Evolutionary conservation across 108 stramenopile genomes (phyloP).

Genomic region (Cyclotella choctawhatcheeana): DNA sequence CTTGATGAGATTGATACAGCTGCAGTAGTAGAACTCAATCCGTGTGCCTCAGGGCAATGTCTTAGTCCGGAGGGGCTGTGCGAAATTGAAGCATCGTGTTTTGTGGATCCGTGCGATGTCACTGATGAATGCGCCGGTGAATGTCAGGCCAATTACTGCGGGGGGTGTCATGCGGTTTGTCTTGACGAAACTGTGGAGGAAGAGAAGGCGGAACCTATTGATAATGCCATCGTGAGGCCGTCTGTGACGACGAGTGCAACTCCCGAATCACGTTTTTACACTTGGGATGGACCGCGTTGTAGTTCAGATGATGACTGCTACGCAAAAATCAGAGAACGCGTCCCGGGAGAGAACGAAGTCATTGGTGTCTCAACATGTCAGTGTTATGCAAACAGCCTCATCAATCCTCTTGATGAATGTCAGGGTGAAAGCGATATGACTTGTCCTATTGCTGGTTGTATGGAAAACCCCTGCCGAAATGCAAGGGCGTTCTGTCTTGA

Average conservation of each 20-base stretch:
- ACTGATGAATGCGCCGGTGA: not conserved
- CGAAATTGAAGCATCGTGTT: not conserved
- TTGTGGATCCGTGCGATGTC: constrained; percentile 1
- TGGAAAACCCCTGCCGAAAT: constrained; percentile 5
- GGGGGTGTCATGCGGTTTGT: not conserved
- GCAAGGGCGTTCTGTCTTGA: constrained; percentile 2
- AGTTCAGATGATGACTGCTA: constrained; percentile 15
- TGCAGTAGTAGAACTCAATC: not conserved
- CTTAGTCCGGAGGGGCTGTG: not conserved
- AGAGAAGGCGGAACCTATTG: no score
- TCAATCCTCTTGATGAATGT: constrained; percentile 21
- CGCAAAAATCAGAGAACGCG: constrained; percentile 9
- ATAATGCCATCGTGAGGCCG: not conserved
- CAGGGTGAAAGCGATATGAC: constrained; percentile 22
- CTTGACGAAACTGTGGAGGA: not conserved
- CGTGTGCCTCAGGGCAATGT: not conserved
- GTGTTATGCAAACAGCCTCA: constrained; percentile 8
- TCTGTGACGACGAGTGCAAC: not conserved
- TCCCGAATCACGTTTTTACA: not conserved
- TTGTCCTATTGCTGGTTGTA: constrained; percentile 17
- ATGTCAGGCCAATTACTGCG: not conserved
- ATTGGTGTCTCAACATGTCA: constrained; percentile 18
- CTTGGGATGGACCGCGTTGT: constrained; percentile 12
- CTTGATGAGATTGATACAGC: not conserved
- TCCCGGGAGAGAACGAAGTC: not conserved